These are phyloP conservation scores for Lineolata rhizophorae DNA, from an alignment of 495 filamentous ascomycete species.

Conservation along the genomic window DNA sequence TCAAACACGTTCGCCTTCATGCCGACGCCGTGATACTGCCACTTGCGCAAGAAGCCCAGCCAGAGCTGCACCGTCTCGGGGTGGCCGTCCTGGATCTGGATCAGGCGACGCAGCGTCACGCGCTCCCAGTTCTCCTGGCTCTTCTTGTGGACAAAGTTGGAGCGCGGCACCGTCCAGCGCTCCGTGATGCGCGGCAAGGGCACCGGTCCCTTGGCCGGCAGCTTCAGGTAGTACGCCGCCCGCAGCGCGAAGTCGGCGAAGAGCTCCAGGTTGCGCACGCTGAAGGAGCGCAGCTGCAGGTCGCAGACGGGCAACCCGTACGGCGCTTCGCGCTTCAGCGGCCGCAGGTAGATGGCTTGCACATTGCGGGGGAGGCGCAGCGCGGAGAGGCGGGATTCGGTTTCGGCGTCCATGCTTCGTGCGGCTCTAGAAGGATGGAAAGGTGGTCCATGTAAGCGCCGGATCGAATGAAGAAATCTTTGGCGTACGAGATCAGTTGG, in stretches of 20 bases:
- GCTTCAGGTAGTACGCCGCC: conserved; percentile 78
- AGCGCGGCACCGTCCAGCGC: conserved; percentile 82
- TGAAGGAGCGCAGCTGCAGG: conserved; percentile 84
- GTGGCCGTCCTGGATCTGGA: conserved; percentile 86
- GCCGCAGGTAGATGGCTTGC: conserved; percentile 68
- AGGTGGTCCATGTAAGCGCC: too few relatives aligned
- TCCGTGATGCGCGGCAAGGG: conserved; percentile 73
- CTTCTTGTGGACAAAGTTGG: conserved; percentile 89
- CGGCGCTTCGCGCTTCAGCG: conserved; percentile 49
- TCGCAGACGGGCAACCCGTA: conserved; percentile 70
- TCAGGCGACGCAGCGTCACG: conserved; percentile 62
- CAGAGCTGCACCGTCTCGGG: conserved; percentile 73
- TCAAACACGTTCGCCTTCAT: conserved; percentile 99
- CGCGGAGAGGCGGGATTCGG: too few relatives aligned
- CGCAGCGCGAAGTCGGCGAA: conserved; percentile 88
- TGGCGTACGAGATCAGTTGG: too few relatives aligned
- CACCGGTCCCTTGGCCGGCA: conserved; percentile 69
- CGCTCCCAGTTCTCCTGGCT: conserved; percentile 94
- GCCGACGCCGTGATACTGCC: conserved; percentile 81
- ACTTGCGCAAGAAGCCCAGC: conserved; percentile 76
- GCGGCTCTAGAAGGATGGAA: too few relatives aligned
- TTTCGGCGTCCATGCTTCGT: too few relatives aligned
- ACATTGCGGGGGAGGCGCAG: conserved; percentile 50
- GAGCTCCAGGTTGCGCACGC: conserved; percentile 75
- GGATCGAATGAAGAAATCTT: too few relatives aligned